Conservation (phyloP, 2,329 filamentous ascomycete species). For the Cladobotryum mycophilum region DNA sequence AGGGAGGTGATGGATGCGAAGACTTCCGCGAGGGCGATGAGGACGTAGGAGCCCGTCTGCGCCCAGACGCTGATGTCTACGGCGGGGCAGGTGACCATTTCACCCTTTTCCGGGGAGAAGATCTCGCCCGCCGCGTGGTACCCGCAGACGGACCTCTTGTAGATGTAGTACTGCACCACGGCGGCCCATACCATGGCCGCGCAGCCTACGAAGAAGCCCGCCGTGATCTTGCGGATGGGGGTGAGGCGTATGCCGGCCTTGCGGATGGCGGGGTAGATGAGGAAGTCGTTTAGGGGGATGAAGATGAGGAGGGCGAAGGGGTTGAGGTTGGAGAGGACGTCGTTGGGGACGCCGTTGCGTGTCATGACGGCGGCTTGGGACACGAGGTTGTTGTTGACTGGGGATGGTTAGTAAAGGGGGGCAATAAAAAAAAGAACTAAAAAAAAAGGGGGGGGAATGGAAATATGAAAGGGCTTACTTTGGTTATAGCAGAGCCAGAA, state of each 20-base stretch:
- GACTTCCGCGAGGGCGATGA: constrained; percentile 24
- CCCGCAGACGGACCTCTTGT: constrained; percentile 46
- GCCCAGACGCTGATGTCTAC: constrained; percentile 19
- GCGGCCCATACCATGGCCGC: constrained; percentile 50
- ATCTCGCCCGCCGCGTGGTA: constrained; percentile 15
- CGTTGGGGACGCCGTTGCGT: constrained; percentile 50
- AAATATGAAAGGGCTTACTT: constrained; percentile 20
- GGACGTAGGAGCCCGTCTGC: constrained; percentile 18
- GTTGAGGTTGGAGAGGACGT: constrained; percentile 55
- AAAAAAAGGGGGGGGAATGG: constrained; percentile 46
- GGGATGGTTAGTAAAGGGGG: constrained; percentile 43
- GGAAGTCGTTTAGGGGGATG: neutral
- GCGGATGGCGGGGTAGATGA: constrained; percentile 51
- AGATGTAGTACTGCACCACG: constrained; percentile 53
- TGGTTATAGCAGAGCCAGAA: constrained; percentile 49
- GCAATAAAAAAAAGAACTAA: constrained; percentile 50
- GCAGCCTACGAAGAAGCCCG: constrained; percentile 47
- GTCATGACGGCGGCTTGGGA: constrained; percentile 38
- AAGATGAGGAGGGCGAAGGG: constrained; percentile 31
- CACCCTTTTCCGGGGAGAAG: constrained; percentile 17
- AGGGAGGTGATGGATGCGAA: constrained; percentile 15
- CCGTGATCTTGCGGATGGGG: constrained; percentile 51
- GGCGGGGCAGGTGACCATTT: constrained; percentile 18
- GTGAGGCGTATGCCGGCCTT: constrained; percentile 47
- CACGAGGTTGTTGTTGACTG: constrained; percentile 16